Percentiles rank a stretch among this genome's conserved stretches.
These are phyloP conservation scores for Citrus reticulata DNA, from an alignment of 345 rosid species.

Conservation along the genomic window DNA sequence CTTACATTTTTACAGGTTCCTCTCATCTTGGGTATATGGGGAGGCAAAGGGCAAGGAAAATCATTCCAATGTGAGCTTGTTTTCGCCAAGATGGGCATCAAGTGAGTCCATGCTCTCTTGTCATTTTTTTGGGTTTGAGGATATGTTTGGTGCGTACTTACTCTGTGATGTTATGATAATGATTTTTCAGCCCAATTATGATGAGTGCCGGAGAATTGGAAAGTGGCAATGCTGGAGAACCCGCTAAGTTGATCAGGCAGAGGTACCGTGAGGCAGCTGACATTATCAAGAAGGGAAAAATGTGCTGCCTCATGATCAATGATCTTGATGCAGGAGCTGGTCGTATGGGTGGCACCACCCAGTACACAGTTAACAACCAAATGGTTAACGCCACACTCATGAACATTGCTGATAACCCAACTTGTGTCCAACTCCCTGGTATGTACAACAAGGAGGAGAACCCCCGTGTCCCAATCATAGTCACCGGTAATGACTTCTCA, in stretches of 20 bases:
- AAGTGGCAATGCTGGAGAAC: conserved; percentile 97
- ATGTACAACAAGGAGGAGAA: conserved; percentile 99
- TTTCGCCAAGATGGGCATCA: conserved; percentile 98
- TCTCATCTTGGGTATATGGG: conserved; percentile 97
- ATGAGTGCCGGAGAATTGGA: conserved; percentile 99
- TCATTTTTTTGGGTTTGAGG: neutral
- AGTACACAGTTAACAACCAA: conserved; percentile 98
- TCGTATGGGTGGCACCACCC: conserved; percentile 93
- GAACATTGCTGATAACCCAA: conserved; percentile 99
- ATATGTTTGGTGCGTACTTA: neutral
- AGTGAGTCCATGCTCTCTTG: conserved; percentile 39
- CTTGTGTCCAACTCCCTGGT: conserved; percentile 91
- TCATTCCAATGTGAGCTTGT: conserved; percentile 99
- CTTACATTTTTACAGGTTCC: conserved; percentile 51
- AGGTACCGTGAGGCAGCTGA: conserved; percentile 99
- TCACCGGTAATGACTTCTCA: conserved; percentile 99
- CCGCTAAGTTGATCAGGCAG: conserved; percentile 92
- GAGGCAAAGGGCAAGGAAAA: conserved; percentile 99
- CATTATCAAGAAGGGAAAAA: conserved; percentile 88
- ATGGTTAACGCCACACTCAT: conserved; percentile 99
- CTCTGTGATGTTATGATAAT: neutral
- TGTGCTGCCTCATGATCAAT: conserved; percentile 94
- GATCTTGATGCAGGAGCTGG: conserved; percentile 99
- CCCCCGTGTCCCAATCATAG: conserved; percentile 90
- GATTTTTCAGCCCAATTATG: conserved; percentile 79